Evolutionary conservation across 306 rosid species (phyloP), one percentile per base, ranked within the genome.

Genomic region (Erythrophleum fordii): DNA sequence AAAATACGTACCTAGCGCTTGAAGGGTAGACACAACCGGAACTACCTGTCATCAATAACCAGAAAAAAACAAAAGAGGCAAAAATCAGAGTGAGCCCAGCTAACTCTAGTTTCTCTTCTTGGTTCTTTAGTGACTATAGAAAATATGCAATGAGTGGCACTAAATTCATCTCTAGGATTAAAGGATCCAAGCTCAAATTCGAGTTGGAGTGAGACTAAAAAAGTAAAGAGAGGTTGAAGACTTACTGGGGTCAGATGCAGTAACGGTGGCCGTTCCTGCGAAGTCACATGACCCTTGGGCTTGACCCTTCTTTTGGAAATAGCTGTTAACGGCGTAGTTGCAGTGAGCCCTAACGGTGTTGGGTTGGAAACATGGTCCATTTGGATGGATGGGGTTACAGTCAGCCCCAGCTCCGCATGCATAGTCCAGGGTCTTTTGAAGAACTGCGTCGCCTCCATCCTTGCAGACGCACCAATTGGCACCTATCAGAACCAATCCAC

Each of bases 341-440:
- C 98, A 94, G 74, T 94, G 98, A 72, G 91, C 85, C 85, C 78
- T 90, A 0, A 94, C 89, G 9, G 83, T 82, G 91, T 92, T 86
- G 5, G 98, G 98, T 29, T 86, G 67, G 77, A 59, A 94, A 80
- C 98, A 94, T n/a, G 66, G 81, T 0, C 83, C 97, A 6, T 49
- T 76, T 76, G 49, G 77, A 56, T 83, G 90, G 39, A 90, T 69
- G 10, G 97, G 86, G 89, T 72, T 82, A 55, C 98, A 94, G 72
- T 94, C 98, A 69, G 95, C 98, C 6, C 98, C 98, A 28, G 95
- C 92, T 77, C 98, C 98, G 82, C 98, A 94, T 8, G 98, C 98
- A 61, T 86, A 94, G 86, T 94, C 98, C 55, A 94, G 25, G 0
- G 98, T 79, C 71, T 87, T 94, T 77, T 94, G 98, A 4, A 92